Evolutionary conservation across 2,329 filamentous ascomycete species (phyloP).

Genomic region (Colletotrichum salicis): DNA sequence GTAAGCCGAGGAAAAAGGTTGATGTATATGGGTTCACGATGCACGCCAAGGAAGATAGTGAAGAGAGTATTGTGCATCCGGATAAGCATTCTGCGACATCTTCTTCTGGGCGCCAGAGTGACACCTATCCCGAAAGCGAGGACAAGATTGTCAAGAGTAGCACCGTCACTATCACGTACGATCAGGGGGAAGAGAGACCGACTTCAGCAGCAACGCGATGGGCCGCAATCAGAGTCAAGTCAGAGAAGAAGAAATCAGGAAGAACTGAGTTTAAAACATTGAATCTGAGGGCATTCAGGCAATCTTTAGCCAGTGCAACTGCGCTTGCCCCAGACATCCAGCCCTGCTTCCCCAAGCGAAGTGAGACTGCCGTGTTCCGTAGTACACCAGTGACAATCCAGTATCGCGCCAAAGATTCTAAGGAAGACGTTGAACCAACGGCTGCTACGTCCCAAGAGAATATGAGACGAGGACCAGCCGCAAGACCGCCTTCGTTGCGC

Average conservation of each 20-base stretch:
- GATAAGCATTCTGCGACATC: not conserved
- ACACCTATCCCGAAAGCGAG: not conserved
- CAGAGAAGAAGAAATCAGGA: not conserved
- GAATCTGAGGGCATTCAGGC: not conserved
- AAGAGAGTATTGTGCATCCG: not conserved
- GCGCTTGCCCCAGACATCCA: not conserved
- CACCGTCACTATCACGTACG: not conserved
- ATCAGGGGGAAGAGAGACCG: not conserved
- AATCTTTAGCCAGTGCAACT: not conserved
- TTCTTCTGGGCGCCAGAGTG: not conserved
- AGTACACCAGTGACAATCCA: not conserved
- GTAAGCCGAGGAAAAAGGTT: no score
- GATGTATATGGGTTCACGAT: not conserved
- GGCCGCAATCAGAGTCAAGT: not conserved
- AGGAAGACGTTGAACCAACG: not conserved
- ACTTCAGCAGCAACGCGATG: not conserved
- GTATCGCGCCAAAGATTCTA: not conserved
- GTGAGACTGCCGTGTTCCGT: not conserved
- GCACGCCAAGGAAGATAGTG: not conserved
- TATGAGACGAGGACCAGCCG: slow-evolving; percentile 23
- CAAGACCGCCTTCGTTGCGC: not conserved
- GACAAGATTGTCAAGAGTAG: not conserved
- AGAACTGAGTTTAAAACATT: not conserved
- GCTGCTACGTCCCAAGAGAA: slow-evolving; percentile 13
- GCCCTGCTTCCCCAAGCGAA: not conserved